Conservation (phyloP, 257 asterid species). For the Solanum lignicaule region DNA sequence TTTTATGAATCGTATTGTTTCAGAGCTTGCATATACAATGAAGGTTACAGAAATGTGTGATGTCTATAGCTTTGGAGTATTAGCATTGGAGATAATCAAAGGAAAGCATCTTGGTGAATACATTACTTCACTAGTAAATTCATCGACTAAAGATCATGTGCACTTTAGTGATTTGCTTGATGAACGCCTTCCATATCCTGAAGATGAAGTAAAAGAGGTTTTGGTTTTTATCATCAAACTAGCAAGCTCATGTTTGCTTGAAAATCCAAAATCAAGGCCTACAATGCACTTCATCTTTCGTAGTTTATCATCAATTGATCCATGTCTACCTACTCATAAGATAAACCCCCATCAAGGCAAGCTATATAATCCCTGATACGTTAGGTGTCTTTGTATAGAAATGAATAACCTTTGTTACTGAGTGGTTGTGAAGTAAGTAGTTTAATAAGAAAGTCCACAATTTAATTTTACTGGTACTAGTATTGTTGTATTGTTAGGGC, state of each 20-base stretch:
- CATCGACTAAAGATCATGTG: neutral
- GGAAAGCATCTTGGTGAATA: neutral
- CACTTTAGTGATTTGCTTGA: neutral
- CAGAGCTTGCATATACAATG: neutral
- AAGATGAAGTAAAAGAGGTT: neutral
- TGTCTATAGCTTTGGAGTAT: slow-evolving; percentile 4
- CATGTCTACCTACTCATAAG: too few species aligned
- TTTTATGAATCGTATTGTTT: too few species aligned
- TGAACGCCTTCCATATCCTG: neutral
- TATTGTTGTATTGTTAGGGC: neutral
- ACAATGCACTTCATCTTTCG: neutral
- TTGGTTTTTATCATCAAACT: neutral
- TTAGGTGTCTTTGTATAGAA: neutral
- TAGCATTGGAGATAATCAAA: neutral
- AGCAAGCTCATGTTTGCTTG: neutral
- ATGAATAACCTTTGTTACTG: neutral
- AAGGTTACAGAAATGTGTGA: neutral
- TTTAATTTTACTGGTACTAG: neutral
- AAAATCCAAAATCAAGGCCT: neutral
- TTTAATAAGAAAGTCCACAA: neutral
- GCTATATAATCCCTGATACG: neutral
- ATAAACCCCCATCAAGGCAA: neutral
- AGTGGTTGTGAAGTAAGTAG: neutral
- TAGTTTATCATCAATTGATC: neutral
- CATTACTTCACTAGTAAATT: neutral